Percentiles rank a stretch among this genome's conserved stretches.
These are phyloP conservation scores for Apophysomyces trapeziformis DNA, from an alignment of 371 early-diverging fungal genomes.

Conservation along the genomic window DNA sequence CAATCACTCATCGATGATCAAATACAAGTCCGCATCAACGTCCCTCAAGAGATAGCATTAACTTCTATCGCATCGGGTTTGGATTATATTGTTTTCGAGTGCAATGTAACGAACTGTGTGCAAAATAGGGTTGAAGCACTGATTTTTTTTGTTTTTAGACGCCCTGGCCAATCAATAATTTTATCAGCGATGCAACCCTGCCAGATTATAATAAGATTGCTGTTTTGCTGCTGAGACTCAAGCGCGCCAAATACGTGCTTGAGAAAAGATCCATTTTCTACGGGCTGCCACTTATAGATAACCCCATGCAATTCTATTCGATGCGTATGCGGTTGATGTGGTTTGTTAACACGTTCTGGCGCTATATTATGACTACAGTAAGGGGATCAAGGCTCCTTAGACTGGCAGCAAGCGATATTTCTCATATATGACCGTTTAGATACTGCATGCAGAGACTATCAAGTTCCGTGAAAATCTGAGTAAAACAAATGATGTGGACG, in stretches of 20 bases:
- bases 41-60: neutral
- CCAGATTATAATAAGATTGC: slow-evolving; percentile 38
- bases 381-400: neutral
- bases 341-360: slow-evolving; percentile 56
- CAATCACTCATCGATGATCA: neutral
- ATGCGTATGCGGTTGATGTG: slow-evolving; percentile 51
- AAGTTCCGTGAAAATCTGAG: slow-evolving; percentile 10
- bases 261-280: slow-evolving; percentile 44
- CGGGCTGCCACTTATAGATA: slow-evolving; percentile 14
- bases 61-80: slow-evolving; percentile 23
- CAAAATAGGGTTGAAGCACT: no score
- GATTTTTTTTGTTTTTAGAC: slow-evolving; percentile 22
- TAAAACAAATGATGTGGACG: slow-evolving; percentile 17
- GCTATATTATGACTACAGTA: slow-evolving; percentile 57
- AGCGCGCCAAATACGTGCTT: slow-evolving; percentile 51
- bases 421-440: slow-evolving; percentile 24
- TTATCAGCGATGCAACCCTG: slow-evolving; percentile 33
- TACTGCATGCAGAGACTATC: slow-evolving; percentile 34
- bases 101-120: slow-evolving; percentile 26
- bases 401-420: slow-evolving; percentile 1
- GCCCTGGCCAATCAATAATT: slow-evolving; percentile 55
- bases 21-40: slow-evolving; percentile 13
- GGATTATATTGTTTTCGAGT: slow-evolving; percentile 37
- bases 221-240: slow-evolving; percentile 42
- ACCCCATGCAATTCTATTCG: slow-evolving; percentile 34